A percentile compares a stretch with the other conserved stretches of the same genome.
phyloP scores from a whole-genome alignment of 164 flowering plant genomes.

The Aristolochia californica region DNA sequence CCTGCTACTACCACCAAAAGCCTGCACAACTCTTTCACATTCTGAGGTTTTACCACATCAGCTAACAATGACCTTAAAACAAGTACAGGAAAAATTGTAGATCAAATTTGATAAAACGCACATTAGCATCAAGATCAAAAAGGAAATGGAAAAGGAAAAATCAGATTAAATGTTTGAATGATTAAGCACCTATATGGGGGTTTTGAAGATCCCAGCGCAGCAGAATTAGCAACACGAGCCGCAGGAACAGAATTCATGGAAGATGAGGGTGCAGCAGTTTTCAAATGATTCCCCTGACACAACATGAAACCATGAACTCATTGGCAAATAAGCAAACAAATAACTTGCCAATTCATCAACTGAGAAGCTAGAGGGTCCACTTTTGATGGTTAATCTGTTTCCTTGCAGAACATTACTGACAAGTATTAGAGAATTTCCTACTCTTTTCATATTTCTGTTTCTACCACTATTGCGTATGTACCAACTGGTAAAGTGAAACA shows the following conservation, averaged over 20 bases:
- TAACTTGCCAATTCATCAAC: background rate
- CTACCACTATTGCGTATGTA: background rate
- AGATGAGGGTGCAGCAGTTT: constrained; percentile 40
- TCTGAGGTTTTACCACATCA: constrained; percentile 73
- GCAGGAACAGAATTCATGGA: constrained; percentile 37
- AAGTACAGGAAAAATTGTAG: background rate
- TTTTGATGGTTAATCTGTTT: background rate
- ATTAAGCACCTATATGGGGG: constrained; percentile 58
- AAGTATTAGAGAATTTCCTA: background rate
- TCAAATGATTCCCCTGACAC: constrained; percentile 43
- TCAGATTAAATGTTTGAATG: background rate
- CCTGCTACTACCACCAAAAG: constrained; percentile 56
- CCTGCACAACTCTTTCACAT: constrained; percentile 74
- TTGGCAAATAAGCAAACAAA: background rate
- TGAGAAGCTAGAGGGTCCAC: background rate
- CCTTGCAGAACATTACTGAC: background rate
- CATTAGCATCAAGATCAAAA: background rate
- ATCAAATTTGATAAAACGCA: background rate
- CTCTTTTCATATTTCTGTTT: background rate
- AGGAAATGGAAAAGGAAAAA: too few relatives aligned
- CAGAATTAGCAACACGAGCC: constrained; percentile 29
- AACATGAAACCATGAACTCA: constrained; percentile 3
- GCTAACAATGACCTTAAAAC: constrained; percentile 9
- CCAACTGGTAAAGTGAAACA: background rate
- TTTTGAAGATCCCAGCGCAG: constrained; percentile 55